Evolutionary conservation across 2,329 filamentous ascomycete genomes (phyloP), one percentile per base, ranked within the genome.

Genomic region (Diaporthe eres): DNA sequence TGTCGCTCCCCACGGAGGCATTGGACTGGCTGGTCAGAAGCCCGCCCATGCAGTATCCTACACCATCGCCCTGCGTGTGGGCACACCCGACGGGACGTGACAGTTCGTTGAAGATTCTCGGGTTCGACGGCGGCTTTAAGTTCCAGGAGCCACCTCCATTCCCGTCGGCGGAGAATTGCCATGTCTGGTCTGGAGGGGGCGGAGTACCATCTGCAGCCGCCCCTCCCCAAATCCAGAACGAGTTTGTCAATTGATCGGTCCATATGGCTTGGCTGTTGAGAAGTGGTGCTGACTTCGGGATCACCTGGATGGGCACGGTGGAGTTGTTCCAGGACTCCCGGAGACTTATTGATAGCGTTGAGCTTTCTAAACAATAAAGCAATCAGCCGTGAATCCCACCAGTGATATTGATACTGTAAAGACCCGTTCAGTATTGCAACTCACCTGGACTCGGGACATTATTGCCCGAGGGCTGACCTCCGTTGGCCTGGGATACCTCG

Each of bases 151-250:
- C 65, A 19, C 65, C 65, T 42, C 65, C 65, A 42, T 55, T 55
- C 2, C 65, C 65, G 3, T 70, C 65, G n/a, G 49, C 65, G 4
- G 49, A 55, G 49, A 70, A 70, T 22, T 70, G 80, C 83, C 83
- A 85, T 19, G 83, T 75, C 53, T 80, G 78, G 34, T 81, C 79
- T 12, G 74, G 67, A 13, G 81, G 80, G 0, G 81, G 79, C 19
- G 79, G 60, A 5, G 58, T 77, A 68, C 73, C 65, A 31, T 78
- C 78, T 19, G 78, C 37, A 8, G 78, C 79, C 72, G 77, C 79
- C 8, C 84, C 84, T 44, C 81, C 83, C 81, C 83, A 86, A 13
- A 81, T 79, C 76, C 84, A 85, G 49, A 85, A 80, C 17, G 78
- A 78, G 22, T 79, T 77, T 22, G 77, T 78, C 9, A 79, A 77